Evolutionary conservation across 441 rosid genomes (phyloP).

Genomic region (Francoa sonchifolia): DNA sequence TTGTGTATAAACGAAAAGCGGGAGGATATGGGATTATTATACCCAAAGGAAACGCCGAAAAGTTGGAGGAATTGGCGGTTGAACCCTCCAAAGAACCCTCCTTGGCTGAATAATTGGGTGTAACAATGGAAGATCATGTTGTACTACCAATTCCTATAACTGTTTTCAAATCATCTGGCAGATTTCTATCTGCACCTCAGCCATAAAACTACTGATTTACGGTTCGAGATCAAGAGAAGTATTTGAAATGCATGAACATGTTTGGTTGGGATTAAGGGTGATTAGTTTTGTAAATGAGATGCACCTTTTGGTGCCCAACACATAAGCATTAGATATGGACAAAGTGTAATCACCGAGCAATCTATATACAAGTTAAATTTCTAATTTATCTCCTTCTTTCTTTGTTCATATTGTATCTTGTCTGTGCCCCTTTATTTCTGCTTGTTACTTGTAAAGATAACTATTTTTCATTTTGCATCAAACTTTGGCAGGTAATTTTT

Average conservation of each 20-base stretch:
- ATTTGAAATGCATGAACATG: slow-evolving; percentile 5
- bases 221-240: slow-evolving; percentile 1
- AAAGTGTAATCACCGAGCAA: slow-evolving; percentile 3
- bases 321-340: not conserved
- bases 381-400: not conserved
- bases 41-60: slow-evolving; percentile 51
- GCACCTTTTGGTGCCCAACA: slow-evolving; percentile 1
- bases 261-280: not conserved
- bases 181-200: no score
- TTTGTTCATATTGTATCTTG: not conserved
- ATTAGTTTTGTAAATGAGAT: slow-evolving; percentile 5
- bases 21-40: slow-evolving; percentile 89
- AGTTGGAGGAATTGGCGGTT: slow-evolving; percentile 40
- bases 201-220: slow-evolving; percentile 3
- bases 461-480: no score
- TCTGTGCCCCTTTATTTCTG: no score
- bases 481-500: no score
- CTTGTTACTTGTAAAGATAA: no score
- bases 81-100: slow-evolving; percentile 43
- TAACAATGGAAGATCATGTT: slow-evolving; percentile 8
- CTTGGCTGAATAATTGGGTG: slow-evolving; percentile 24
- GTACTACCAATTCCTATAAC: not conserved
- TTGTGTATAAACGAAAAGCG: slow-evolving; percentile 64
- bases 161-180: slow-evolving; percentile 9
- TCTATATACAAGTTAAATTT: slow-evolving; percentile 9